Base-by-base conservation (phyloP, 768 basidiomycete species). In the Lactarius indigo region DNA sequence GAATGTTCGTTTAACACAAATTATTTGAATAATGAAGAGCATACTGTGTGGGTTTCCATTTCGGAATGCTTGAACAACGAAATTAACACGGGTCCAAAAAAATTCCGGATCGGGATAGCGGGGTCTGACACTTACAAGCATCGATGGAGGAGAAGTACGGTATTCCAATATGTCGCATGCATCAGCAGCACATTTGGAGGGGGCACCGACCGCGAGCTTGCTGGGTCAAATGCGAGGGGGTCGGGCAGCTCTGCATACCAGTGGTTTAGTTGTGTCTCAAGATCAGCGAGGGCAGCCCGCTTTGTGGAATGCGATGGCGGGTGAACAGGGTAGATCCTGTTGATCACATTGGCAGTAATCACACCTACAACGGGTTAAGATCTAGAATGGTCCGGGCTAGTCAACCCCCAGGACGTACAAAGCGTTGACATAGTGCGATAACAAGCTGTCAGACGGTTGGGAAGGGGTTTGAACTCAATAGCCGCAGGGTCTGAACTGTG, bases 161-260 rank as follows among this genome's bases (percentile, higher is more conserved):
- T 82, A 8, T 84, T 85, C 85, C 89, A 90, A 74, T 93, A 92
- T 68, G 89, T 82, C 64, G 90, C 81, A 70, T 93, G 89, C 50
- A 92, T 77, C 56, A 85, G 81, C 35, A 92, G 74, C 30, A 92
- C 81, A 61, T 87, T 85, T 1, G 91, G 87, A 5, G 87, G 82
- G 10, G 88, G 88, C 12, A 79, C 74, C 10, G 75, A 77, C 57
- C 84, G 79, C 71, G 83, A 83, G 69, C 81, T 85, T 15, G 82
- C 77, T 41, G 83, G 76, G 68, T 89, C 86, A 71, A 84, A 88
- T 56, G 82, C 81, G 30, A 93, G 79, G 60, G 80, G 76, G 39
- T 88, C 85, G 0, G 90, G 88, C 26, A 93, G 80, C 30, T 83
- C 80, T 57, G 88, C 80, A 69, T 85, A 88, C 90, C 91, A 92